Evolutionary conservation across 352 stramenopile species (phyloP).

Genomic region (Pythium phragmitis): DNA sequence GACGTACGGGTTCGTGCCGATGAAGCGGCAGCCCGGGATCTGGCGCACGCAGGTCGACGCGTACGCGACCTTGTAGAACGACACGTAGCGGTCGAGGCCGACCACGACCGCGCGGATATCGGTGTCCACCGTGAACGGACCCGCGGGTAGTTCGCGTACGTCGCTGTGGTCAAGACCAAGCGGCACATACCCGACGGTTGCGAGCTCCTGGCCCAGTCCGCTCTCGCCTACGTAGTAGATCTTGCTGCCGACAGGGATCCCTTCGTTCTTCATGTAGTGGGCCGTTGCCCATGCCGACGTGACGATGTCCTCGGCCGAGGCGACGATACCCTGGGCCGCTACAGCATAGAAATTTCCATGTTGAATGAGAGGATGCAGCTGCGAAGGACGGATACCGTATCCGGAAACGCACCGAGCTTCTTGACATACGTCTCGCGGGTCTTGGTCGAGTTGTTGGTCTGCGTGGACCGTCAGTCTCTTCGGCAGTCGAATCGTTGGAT

Average conservation of each 20-base stretch:
- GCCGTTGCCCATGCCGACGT: constrained; percentile 81
- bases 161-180: constrained; percentile 71
- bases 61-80: constrained; percentile 86
- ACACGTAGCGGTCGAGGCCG: constrained; percentile 62
- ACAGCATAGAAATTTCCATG: neutral
- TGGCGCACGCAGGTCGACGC: constrained; percentile 69
- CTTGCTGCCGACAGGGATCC: constrained; percentile 56
- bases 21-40: constrained; percentile 78
- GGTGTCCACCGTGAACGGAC: constrained; percentile 63
- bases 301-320: constrained; percentile 74
- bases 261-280: constrained; percentile 77
- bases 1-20: constrained; percentile 73
- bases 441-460: constrained; percentile 89
- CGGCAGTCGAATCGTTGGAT: neutral
- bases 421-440: constrained; percentile 79
- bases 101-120: constrained; percentile 77
- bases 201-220: constrained; percentile 66
- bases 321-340: constrained; percentile 77
- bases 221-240: constrained; percentile 80
- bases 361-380: neutral
- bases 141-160: constrained; percentile 53
- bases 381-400: neutral
- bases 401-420: constrained; percentile 57
- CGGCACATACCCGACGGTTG: constrained; percentile 60
- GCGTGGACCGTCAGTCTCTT: neutral